A percentile compares a stretch with the other conserved stretches of the same genome.
Evolutionary conservation across 1,139 yeast species (phyloP).

Genomic region (Blastobotrys malaysiensis): DNA sequence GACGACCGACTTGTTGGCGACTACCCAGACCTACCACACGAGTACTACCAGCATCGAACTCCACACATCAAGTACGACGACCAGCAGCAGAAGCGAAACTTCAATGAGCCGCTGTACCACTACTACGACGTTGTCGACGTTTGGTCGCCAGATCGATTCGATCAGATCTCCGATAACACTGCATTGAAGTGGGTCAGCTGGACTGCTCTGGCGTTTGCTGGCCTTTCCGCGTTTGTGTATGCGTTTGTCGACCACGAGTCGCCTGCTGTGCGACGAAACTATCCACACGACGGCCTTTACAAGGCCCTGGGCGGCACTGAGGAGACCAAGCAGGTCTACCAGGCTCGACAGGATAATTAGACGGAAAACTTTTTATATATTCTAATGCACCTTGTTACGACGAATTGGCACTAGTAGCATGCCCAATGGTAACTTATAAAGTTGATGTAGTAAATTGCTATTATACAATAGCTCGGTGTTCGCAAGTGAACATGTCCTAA

Average conservation of each 20-base stretch:
- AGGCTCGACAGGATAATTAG: conserved; percentile 25
- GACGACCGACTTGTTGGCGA: conserved; percentile 35
- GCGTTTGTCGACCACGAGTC: conserved; percentile 64
- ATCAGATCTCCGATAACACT: conserved; percentile 51
- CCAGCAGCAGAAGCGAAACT: conserved; percentile 75
- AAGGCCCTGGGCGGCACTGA: conserved; percentile 60
- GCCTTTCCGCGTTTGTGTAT: conserved; percentile 51
- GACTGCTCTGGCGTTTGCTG: conserved; percentile 53
- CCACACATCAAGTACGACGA: conserved; percentile 76
- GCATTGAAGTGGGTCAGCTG: conserved; percentile 50
- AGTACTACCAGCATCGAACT: conserved; percentile 54
- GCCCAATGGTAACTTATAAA: too few relatives aligned
- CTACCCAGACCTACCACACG: conserved; percentile 46
- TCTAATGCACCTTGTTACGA: neutral
- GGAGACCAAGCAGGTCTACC: conserved; percentile 29
- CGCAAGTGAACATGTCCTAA: too few relatives aligned
- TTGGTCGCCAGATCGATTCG: conserved; percentile 83
- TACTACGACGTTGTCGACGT: conserved; percentile 71
- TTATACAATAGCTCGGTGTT: too few relatives aligned
- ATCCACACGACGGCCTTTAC: conserved; percentile 71
- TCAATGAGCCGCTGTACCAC: conserved; percentile 63
- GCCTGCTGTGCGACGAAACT: conserved; percentile 72
- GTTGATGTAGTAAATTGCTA: too few relatives aligned
- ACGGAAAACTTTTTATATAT: neutral
- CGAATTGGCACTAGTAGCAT: too few relatives aligned